Conservation (phyloP, 495 filamentous ascomycete species). For the Daldinia vernicosa region DNA sequence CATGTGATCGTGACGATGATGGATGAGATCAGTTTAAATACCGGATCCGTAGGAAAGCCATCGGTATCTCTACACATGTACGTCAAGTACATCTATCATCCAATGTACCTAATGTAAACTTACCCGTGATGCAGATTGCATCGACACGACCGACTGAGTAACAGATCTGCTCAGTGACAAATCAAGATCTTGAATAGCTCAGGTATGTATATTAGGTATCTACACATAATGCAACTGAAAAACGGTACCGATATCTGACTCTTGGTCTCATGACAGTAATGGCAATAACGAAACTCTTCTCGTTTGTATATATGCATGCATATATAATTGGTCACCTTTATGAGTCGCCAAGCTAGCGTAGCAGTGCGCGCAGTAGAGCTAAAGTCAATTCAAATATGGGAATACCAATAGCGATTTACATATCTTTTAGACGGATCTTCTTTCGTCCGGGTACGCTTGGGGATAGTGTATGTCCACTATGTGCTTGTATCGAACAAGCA, state of each 20-base stretch:
- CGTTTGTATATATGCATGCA: background rate
- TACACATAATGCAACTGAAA: background rate
- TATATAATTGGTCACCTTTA: background rate
- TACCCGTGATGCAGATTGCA: background rate
- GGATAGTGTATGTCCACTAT: too few relatives aligned
- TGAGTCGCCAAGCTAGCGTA: background rate
- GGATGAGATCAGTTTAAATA: background rate
- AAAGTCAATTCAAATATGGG: background rate
- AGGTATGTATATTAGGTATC: too few relatives aligned
- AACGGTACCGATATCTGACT: background rate
- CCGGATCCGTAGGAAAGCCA: background rate
- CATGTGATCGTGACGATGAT: background rate
- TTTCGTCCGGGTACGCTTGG: background rate
- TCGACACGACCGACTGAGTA: background rate
- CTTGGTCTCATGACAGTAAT: conserved; percentile 9
- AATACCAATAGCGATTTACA: background rate
- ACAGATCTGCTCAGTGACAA: background rate
- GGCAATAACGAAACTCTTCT: background rate
- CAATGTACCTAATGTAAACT: too few relatives aligned
- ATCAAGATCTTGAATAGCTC: background rate
- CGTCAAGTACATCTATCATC: background rate
- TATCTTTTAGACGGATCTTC: background rate
- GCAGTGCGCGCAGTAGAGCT: background rate
- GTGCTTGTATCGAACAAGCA: background rate
- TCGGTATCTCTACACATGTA: background rate